A percentile compares a stretch with the other conserved stretches of the same genome.
Evolutionary conservation across 2,329 filamentous ascomycete genomes (phyloP).

Genomic region (Cladosporium austrohemisphaericum): DNA sequence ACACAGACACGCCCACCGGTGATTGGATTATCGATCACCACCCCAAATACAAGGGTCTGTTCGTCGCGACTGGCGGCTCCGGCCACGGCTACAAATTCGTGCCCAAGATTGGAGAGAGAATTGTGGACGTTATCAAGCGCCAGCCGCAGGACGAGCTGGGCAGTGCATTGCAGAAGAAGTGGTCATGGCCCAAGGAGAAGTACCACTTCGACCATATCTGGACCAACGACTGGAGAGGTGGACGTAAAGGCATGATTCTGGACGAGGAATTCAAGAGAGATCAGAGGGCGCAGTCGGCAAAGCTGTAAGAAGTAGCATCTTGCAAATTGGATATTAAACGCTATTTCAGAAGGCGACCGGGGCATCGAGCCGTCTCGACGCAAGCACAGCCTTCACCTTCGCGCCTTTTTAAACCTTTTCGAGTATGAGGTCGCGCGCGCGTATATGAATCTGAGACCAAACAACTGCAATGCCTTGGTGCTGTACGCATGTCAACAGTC

Average conservation of each 20-base stretch:
- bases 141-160: constrained; percentile 34
- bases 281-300: constrained; percentile 1
- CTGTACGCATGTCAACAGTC: background rate
- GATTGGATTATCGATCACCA: constrained; percentile 55
- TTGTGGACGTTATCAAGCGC: constrained; percentile 51
- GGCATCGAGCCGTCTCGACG: no score
- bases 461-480: no score
- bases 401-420: background rate
- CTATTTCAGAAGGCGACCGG: no score
- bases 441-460: constrained; percentile 6
- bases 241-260: constrained; percentile 34
- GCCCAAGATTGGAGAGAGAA: constrained; percentile 54
- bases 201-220: constrained; percentile 32
- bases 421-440: constrained; percentile 11
- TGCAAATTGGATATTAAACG: no score
- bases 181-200: constrained; percentile 48
- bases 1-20: constrained; percentile 54
- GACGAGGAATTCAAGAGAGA: constrained; percentile 34
- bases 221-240: constrained; percentile 39
- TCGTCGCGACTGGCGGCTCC: constrained; percentile 59
- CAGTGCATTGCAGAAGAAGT: constrained; percentile 59
- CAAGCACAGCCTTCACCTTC: background rate
- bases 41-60: constrained; percentile 48
- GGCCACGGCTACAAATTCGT: constrained; percentile 63
- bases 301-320: constrained; percentile 1